Conservation (phyloP, 768 basidiomycete species). For the Boletus sp. region DNA sequence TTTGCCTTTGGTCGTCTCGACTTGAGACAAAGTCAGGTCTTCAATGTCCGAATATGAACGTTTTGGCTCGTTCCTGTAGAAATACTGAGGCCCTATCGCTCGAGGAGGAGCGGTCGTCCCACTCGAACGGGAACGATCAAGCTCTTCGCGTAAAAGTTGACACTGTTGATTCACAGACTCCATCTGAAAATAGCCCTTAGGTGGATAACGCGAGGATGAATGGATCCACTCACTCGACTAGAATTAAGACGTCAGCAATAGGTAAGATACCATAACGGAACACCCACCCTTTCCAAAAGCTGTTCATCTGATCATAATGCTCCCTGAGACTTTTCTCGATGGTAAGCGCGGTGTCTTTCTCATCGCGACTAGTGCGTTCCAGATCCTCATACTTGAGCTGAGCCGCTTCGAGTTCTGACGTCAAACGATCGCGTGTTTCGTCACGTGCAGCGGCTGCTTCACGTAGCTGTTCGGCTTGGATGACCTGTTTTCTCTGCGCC, state of each 20-base stretch:
- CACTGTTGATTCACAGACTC: constrained; percentile 26
- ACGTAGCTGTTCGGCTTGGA: constrained; percentile 33
- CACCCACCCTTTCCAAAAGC: constrained; percentile 38
- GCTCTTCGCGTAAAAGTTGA: constrained; percentile 28
- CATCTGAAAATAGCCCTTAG: constrained; percentile 15
- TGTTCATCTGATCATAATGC: constrained; percentile 46
- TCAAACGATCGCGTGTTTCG: constrained; percentile 29
- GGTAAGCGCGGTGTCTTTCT: constrained; percentile 48
- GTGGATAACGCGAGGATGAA: not conserved
- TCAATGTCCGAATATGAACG: constrained; percentile 15
- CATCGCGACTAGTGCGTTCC: constrained; percentile 40
- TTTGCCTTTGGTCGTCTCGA: constrained; percentile 22
- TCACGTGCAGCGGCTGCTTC: constrained; percentile 32
- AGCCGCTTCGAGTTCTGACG: constrained; percentile 35
- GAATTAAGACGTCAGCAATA: constrained; percentile 20
- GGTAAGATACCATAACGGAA: constrained; percentile 5
- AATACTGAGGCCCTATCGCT: constrained; percentile 21
- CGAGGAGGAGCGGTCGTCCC: constrained; percentile 12
- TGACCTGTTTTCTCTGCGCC: constrained; percentile 39
- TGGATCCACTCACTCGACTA: constrained; percentile 34
- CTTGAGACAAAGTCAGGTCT: constrained; percentile 11
- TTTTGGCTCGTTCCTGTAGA: constrained; percentile 23
- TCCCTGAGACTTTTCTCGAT: constrained; percentile 54
- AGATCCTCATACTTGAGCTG: constrained; percentile 42
- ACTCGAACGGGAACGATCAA: constrained; percentile 20